phyloP scores from a whole-genome alignment of 371 early-diverging fungal species.

The Mucor indicus region DNA sequence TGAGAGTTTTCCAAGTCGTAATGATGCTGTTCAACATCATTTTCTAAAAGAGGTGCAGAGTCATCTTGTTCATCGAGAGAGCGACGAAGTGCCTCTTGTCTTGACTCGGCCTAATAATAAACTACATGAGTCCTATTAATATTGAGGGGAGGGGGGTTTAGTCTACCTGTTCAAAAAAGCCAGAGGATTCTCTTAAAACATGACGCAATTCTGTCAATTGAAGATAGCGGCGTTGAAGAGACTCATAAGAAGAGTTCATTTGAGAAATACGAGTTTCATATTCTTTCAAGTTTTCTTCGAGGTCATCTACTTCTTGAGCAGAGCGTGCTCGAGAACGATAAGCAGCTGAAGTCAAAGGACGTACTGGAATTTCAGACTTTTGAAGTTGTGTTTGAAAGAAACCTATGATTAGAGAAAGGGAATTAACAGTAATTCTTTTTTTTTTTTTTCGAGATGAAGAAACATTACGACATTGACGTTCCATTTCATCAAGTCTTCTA shows the following conservation, averaged over 20 bases:
- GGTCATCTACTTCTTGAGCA: slow-evolving; percentile 92
- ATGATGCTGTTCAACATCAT: slow-evolving; percentile 55
- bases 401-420: slow-evolving; percentile 37
- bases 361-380: slow-evolving; percentile 73
- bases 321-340: slow-evolving; percentile 70
- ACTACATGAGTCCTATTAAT: no score
- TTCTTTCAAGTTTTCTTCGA: slow-evolving; percentile 79
- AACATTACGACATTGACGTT: slow-evolving; percentile 80
- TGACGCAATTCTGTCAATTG: slow-evolving; percentile 90
- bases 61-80: slow-evolving; percentile 58
- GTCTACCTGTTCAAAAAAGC: slow-evolving; percentile 77
- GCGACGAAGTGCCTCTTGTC: slow-evolving; percentile 39
- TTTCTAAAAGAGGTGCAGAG: slow-evolving; percentile 61
- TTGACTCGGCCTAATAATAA: slow-evolving; percentile 49
- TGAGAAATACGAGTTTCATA: slow-evolving; percentile 81
- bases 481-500: slow-evolving; percentile 90
- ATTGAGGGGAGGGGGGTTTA: no score
- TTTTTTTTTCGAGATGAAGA: background rate
- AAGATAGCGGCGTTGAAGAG: slow-evolving; percentile 78
- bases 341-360: slow-evolving; percentile 52
- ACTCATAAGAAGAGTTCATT: slow-evolving; percentile 86
- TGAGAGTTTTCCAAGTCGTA: slow-evolving; percentile 33
- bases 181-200: slow-evolving; percentile 85
- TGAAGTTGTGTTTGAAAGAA: slow-evolving; percentile 82
- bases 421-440: background rate